A percentile compares a stretch with the other conserved stretches of the same genome.
phyloP scores from a whole-genome alignment of 2,329 filamentous ascomycete genomes.

The Penicillium oxalicum region DNA sequence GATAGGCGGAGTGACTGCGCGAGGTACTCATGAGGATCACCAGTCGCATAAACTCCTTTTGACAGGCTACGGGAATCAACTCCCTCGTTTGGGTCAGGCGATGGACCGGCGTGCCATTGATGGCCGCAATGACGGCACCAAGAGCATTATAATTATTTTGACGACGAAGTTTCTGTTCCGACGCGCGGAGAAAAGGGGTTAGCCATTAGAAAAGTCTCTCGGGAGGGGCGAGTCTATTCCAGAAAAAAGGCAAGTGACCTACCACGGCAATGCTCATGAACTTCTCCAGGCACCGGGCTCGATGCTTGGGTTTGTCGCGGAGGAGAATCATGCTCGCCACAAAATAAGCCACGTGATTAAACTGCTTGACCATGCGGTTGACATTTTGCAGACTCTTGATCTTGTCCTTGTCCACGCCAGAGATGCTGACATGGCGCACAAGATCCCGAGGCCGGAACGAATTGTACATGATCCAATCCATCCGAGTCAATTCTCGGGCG shows the following conservation, averaged over 20 bases:
- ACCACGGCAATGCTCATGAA: conserved; percentile 80
- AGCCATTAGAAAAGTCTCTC: not conserved
- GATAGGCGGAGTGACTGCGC: conserved; percentile 89
- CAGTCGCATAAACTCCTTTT: conserved; percentile 80
- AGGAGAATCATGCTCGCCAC: conserved; percentile 79
- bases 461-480: conserved; percentile 98
- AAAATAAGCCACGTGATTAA: conserved; percentile 79
- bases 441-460: conserved; percentile 90
- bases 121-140: conserved; percentile 86
- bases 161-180: conserved; percentile 64
- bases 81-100: conserved; percentile 74
- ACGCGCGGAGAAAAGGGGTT: conserved; percentile 2
- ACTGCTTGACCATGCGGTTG: conserved; percentile 89
- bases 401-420: conserved; percentile 45
- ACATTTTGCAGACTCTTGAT: conserved; percentile 76
- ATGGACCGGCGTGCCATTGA: conserved; percentile 82
- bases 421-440: conserved; percentile 80
- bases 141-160: conserved; percentile 96
- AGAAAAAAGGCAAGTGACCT: conserved; percentile 7
- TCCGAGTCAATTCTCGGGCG: conserved; percentile 84
- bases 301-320: conserved; percentile 91
- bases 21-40: conserved; percentile 89
- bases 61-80: conserved; percentile 63
- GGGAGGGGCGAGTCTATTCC: not conserved
- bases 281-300: conserved; percentile 85